Evolutionary conservation across 148 eudicot species (phyloP), one percentile per base, ranked within the genome.

Genomic region (Chenopodium berlandieri): DNA sequence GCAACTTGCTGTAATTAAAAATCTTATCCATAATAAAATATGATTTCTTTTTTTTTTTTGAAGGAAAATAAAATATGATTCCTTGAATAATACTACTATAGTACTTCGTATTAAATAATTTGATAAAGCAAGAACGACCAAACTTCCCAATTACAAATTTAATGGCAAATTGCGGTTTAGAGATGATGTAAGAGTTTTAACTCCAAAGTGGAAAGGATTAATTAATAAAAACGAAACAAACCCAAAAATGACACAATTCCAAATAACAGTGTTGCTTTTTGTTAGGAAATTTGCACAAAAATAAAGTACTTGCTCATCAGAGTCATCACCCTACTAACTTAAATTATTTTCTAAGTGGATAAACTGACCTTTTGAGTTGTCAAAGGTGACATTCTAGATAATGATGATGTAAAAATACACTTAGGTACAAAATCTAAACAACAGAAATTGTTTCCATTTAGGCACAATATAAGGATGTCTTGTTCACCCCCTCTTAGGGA

Each of bases 301-400:
- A 64, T n/a, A 23, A 27, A 67, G 71, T 25, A 64, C 12, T 67
- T 67, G 71, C 34, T 67, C 71, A 67, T 67, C 37, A 67, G 37
- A 25, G 13, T 67, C 17, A n/a, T 8, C 34, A 62, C 44, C 71
- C 73, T 44, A 52, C 58, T 37, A 52, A 10, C 58, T 52, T 14
- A 52, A 10, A 60, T 60, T 73, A 2, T 60, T 30, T 76, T 30
- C 22, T 17, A 14, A 75, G 75, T 81, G 44, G 75, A 75, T 75
- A 14, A 75, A 64, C 20, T 76, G 84, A 8, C 84, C 80, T 82
- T 82, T 82, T 56, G 68, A 31, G 69, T 68, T 65, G 79, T 71
- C 60, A 67, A 76, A 76, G 74, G 80, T 11, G 47, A 66, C 32
- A 48, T 65, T 81, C 73, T 68, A 27, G 70, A 65, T 63, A 10